Percentiles rank a stretch among this genome's conserved stretches.
phyloP scores from a whole-genome alignment of 176 grass and related monocot species.

The Coix lacrymajobi region DNA sequence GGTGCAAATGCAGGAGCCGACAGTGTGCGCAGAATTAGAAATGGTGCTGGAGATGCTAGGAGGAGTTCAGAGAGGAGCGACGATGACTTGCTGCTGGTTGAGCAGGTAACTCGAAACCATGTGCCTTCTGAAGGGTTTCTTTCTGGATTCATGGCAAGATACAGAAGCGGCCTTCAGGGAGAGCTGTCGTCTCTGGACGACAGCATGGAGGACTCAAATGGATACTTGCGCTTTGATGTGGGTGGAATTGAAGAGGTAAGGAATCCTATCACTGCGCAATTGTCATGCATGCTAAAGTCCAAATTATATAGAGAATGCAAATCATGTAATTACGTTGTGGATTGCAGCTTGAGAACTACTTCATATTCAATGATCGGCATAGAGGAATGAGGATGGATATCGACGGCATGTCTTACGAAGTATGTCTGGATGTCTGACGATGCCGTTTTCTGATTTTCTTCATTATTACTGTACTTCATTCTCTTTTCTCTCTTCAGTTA shows the following conservation, averaged over 20 bases:
- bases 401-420: constrained; percentile 91
- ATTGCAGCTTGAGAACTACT: constrained; percentile 54
- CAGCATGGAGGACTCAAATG: constrained; percentile 40
- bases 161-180: constrained; percentile 36
- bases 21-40: constrained; percentile 11
- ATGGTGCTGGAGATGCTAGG: background rate
- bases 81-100: constrained; percentile 18
- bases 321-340: background rate
- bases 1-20: background rate
- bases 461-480: background rate
- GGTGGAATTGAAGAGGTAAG: constrained; percentile 55
- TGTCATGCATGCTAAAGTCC: background rate
- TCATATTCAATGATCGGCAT: constrained; percentile 50
- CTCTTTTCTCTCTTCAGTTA: background rate
- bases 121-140: constrained; percentile 28
- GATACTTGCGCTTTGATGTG: constrained; percentile 52
- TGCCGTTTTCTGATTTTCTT: background rate
- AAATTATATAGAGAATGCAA: background rate
- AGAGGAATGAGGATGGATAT: constrained; percentile 94
- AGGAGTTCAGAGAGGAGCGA: constrained; percentile 11
- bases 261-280: background rate
- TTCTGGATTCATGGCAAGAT: constrained; percentile 36
- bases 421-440: constrained; percentile 27
- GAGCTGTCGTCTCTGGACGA: constrained; percentile 19
- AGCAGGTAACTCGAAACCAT: constrained; percentile 27